These are phyloP conservation scores for Scutellaria galericulata DNA, from an alignment of 257 asterid species.

Conservation along the genomic window DNA sequence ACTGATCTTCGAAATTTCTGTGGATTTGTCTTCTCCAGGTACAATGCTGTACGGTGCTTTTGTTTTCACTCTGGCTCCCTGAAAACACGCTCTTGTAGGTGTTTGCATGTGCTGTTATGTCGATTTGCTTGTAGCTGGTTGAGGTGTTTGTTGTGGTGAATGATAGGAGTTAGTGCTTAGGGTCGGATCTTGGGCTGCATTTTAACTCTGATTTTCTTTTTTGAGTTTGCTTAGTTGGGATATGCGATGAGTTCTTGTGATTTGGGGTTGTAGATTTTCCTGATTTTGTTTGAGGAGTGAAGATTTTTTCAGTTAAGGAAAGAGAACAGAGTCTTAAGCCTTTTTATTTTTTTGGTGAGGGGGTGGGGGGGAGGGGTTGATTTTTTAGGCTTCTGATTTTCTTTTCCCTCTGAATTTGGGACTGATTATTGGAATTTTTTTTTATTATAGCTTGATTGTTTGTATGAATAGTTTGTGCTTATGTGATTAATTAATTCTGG, in stretches of 20 bases:
- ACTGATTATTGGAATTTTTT: not conserved
- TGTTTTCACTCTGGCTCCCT: not conserved
- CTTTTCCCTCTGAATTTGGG: not conserved
- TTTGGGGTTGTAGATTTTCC: conserved; percentile 35
- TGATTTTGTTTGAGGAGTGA: conserved; percentile 27
- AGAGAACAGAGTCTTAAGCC: conserved; percentile 3
- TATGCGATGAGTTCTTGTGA: conserved; percentile 21
- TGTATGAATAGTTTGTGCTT: not conserved
- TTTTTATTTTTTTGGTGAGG: not conserved
- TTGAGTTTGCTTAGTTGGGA: conserved; percentile 14
- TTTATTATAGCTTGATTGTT: conserved; percentile 11
- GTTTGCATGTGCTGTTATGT: conserved; percentile 22
- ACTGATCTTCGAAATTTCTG: conserved; percentile 39
- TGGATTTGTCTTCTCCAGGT: conserved; percentile 47
- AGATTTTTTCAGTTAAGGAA: conserved; percentile 12
- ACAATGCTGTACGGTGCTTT: conserved; percentile 18
- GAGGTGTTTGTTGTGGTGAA: conserved; percentile 30
- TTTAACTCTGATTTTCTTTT: conserved; percentile 16
- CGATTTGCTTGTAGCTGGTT: conserved; percentile 30
- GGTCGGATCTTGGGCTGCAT: conserved; percentile 48
- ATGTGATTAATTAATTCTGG: not conserved
- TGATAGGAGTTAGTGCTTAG: conserved; percentile 23
- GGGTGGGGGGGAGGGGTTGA: not conserved
- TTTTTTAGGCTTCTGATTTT: not conserved
- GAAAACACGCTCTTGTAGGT: conserved; percentile 27